Base-by-base conservation (phyloP, 495 filamentous ascomycete species). In the Talaromyces borbonicus region DNA sequence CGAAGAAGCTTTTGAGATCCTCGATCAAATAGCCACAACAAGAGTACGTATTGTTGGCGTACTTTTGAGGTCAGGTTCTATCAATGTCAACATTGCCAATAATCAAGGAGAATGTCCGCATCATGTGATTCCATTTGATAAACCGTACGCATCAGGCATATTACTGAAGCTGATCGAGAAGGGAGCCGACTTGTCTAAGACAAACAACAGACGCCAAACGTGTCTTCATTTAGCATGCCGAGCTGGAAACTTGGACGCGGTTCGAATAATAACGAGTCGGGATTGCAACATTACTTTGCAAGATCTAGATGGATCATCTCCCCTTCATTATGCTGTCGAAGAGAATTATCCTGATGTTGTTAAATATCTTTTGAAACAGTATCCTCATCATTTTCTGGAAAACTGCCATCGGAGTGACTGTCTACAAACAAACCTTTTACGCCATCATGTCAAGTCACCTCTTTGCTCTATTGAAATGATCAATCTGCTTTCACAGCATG, bases 221-320 rank as follows among this genome's bases (percentile, higher is more conserved):
- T 49, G 38, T 45, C 45, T 52, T 39, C 46, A 52, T 26, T 39
- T 52, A 29, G 46, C 46, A 30, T 48, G 50, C 23, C 25, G 44
- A 20, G 46, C 39, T 15, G 39, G 46, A 14, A 48, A 44, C 24
- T 29, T 52, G 15, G 30, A 49, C 11, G 39, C 43, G 4, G 50
- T 52, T 32, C 45, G 50, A 25, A 52, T 31, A 45, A 27, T 52
- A 44, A 24, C 44, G 46, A 41, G 36, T 23, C 25, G 36, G 16
- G 50, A 32, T 20, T 35, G 43, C 29, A 25, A 39, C 31, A 48
- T 52, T 23, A 22, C 36, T 25, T 30, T 49, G 23, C 15, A 24
- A 29, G 50, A 52, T 26, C 24, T 30, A 4, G 2, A 48, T 37
- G 33, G 46, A 29, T 43, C 42, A 31, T 44, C 30, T 23, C 45